Percentiles rank a stretch among this genome's conserved stretches.
phyloP scores from a whole-genome alignment of 495 filamentous ascomycete genomes.

The Penicillium goetzii region DNA sequence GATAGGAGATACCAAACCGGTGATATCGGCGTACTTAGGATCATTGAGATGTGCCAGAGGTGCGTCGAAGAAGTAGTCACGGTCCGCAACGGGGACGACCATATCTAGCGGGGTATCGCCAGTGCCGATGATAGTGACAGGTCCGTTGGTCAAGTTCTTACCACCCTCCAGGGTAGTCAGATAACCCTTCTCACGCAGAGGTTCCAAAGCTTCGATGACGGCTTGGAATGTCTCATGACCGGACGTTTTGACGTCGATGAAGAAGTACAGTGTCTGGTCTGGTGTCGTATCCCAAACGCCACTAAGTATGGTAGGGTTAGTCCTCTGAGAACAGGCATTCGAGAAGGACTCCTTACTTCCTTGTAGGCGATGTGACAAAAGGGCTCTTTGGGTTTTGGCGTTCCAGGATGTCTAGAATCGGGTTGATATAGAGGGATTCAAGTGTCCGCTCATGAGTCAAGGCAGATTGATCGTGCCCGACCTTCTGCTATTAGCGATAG shows the following conservation, averaged over 20 bases:
- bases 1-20: constrained; percentile 53
- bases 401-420: constrained; percentile 55
- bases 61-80: constrained; percentile 68
- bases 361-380: constrained; percentile 43
- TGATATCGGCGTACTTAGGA: constrained; percentile 47
- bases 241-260: constrained; percentile 72
- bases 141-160: constrained; percentile 50
- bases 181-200: constrained; percentile 64
- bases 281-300: constrained; percentile 56
- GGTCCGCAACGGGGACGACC: constrained; percentile 51
- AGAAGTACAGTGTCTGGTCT: constrained; percentile 65
- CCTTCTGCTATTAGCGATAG: constrained; percentile 29
- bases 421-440: constrained; percentile 59
- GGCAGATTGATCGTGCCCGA: constrained; percentile 59
- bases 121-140: constrained; percentile 78
- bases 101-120: constrained; percentile 75
- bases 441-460: constrained; percentile 56
- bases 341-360: constrained; percentile 35
- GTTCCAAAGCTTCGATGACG: constrained; percentile 64
- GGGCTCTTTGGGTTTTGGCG: constrained; percentile 50
- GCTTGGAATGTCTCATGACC: constrained; percentile 54
- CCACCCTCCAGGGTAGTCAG: constrained; percentile 60
- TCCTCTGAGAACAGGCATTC: no score
- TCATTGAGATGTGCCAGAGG: constrained; percentile 53
- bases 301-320: constrained; percentile 25